A percentile compares a stretch with the other conserved stretches of the same genome.
Conservation (phyloP, 768 basidiomycete species). For the Leccinum obscurum region DNA sequence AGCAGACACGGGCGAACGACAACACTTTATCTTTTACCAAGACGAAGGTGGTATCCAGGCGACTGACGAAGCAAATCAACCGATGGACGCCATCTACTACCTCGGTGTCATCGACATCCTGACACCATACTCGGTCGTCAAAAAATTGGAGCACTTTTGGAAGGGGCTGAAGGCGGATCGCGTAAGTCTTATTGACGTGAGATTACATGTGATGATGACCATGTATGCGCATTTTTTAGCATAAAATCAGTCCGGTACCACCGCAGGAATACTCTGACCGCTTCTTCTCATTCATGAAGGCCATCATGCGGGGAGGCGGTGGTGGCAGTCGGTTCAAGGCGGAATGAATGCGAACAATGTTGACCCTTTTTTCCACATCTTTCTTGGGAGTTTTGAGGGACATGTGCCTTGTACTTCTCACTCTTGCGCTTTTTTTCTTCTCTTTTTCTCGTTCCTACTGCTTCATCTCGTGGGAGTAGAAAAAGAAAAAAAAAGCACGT, state of each 20-base stretch:
- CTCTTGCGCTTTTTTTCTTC: not conserved
- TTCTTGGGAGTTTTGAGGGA: conserved; percentile 12
- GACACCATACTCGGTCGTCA: conserved; percentile 79
- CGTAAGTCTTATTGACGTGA: conserved; percentile 46
- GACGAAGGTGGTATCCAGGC: conserved; percentile 93
- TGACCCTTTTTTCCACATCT: not conserved
- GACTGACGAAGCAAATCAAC: conserved; percentile 80
- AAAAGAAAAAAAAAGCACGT: not conserved
- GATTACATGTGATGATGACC: conserved; percentile 4
- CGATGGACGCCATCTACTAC: conserved; percentile 83
- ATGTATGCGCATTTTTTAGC: conserved; percentile 44
- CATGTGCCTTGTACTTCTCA: conserved; percentile 5
- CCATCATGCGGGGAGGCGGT: conserved; percentile 80
- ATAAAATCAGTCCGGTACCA: conserved; percentile 92
- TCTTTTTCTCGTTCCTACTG: conserved; percentile 1
- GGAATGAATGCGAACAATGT: conserved; percentile 29
- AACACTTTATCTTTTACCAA: conserved; percentile 90
- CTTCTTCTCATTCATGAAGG: conserved; percentile 86
- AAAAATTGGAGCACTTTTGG: conserved; percentile 89
- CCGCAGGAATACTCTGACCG: conserved; percentile 86
- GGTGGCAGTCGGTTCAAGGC: conserved; percentile 55
- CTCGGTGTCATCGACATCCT: conserved; percentile 96
- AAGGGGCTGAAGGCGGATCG: conserved; percentile 86
- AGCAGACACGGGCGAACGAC: conserved; percentile 53
- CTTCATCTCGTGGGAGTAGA: conserved; percentile 14